A percentile compares a stretch with the other conserved stretches of the same genome.
Evolutionary conservation across 805 yeast genomes (phyloP).

Genomic region (Wickerhamiella sergipiensis): DNA sequence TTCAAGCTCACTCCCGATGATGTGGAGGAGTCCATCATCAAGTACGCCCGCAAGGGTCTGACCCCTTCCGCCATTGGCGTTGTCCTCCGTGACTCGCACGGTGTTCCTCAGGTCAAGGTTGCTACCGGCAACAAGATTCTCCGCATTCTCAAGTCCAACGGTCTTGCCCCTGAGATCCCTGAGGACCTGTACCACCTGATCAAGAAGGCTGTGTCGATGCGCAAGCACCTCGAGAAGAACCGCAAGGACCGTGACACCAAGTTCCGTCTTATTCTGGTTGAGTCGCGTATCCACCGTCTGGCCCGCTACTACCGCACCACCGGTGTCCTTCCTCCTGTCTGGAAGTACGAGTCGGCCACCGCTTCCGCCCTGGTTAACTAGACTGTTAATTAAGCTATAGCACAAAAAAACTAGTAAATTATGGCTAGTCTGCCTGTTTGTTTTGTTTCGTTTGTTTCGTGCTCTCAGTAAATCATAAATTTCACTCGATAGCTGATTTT

Average conservation of each 20-base stretch:
- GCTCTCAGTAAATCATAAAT: too few species aligned
- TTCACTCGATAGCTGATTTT: too few species aligned
- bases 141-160: conserved; percentile 98
- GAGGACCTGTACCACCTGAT: conserved; percentile 98
- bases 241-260: conserved; percentile 99
- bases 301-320: conserved; percentile 99
- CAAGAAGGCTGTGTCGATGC: conserved; percentile 98
- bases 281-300: conserved; percentile 99
- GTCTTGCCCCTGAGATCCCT: conserved; percentile 99
- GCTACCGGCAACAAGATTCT: conserved; percentile 98
- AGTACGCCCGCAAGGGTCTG: conserved; percentile 99
- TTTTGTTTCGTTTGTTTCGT: too few species aligned
- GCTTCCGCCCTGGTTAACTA: conserved; percentile 99
- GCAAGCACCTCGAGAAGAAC: conserved; percentile 99
- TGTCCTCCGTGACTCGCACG: conserved; percentile 98
- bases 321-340: conserved; percentile 98
- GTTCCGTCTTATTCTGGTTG: conserved; percentile 99
- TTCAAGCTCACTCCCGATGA: conserved; percentile 93
- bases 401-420: conserved; percentile 1
- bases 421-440: background rate
- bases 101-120: conserved; percentile 94
- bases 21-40: conserved; percentile 95
- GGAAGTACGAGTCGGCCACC: conserved; percentile 99
- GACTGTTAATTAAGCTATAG: conserved; percentile 15
- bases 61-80: conserved; percentile 99